Evolutionary conservation across 805 yeast species (phyloP), one percentile per base, ranked within the genome.

Genomic region (Candida broadrunensis): DNA sequence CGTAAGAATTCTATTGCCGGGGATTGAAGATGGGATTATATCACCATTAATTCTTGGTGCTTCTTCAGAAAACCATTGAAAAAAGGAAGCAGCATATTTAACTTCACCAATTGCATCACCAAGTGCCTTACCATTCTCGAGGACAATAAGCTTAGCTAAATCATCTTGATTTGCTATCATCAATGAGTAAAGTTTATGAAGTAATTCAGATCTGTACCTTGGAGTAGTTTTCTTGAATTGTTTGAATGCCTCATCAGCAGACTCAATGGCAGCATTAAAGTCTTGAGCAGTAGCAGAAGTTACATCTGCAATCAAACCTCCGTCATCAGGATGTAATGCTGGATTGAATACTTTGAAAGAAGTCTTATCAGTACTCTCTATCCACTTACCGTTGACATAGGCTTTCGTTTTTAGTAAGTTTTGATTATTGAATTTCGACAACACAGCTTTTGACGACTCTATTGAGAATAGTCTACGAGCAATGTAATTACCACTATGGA

Each of bases 61-160:
- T 50, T 81, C 86, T 59, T 85, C 93, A 24, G 95, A 73, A 56
- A 81, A 90, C 97, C 97, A 90, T 56, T 88, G 89, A 59, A 87
- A 85, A 61, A 85, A 89, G 5, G 86, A 77, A 1, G 88, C 83
- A 8, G 85, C 82, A 50, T 81, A 80, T 37, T 54, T 58, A 21
- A 85, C 72, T 57, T 85, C 93, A 4, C 89, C 90, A 37, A 64
- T 56, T n/a, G 91, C 82, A 56, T 85, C 93, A 1, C 78, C 73
- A 12, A 72, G 61, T 1, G 90, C 77, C 60, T 85, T 85, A 26
- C 95, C 95, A 56, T 85, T 86, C 55, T 85, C 95, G 46, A 78
- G 60, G 13, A 85, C 78, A 39, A 81, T 68, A 36, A 85, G 56
- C 42, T 60, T 72, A 25, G 88, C 90, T 46, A 85, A 71, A 54